Evolutionary conservation across 495 filamentous ascomycete genomes (phyloP).

Genomic region (Thozetella sp.): DNA sequence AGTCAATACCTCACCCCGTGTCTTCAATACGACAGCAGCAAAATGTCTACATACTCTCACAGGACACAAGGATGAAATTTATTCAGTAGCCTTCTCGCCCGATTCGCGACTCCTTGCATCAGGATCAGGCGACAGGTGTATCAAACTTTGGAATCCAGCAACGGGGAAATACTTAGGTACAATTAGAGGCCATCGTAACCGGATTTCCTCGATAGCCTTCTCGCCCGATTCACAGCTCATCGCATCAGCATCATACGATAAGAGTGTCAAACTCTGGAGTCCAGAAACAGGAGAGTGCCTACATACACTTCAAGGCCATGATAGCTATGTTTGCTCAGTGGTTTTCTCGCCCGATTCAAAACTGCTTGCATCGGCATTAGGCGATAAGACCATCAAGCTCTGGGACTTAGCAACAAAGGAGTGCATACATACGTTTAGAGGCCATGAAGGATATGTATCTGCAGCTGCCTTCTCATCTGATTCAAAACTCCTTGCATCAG

Average conservation of each 20-base stretch:
- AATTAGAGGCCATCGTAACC: neutral
- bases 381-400: neutral
- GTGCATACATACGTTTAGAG: neutral
- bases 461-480: neutral
- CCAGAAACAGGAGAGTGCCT: neutral
- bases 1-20: neutral
- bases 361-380: neutral
- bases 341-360: neutral
- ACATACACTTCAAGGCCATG: neutral
- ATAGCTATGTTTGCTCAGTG: neutral
- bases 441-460: neutral
- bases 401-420: neutral
- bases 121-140: neutral
- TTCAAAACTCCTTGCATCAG: neutral
- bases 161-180: neutral
- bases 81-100: neutral
- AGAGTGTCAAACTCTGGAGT: neutral
- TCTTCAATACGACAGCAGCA: neutral
- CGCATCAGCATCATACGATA: neutral
- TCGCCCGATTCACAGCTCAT: neutral
- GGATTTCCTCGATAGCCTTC: neutral
- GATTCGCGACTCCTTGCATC: neutral
- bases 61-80: neutral
- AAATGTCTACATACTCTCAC: neutral
- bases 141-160: neutral